Conservation (phyloP, 768 basidiomycete genomes). For the Termitomyces sp. region DNA sequence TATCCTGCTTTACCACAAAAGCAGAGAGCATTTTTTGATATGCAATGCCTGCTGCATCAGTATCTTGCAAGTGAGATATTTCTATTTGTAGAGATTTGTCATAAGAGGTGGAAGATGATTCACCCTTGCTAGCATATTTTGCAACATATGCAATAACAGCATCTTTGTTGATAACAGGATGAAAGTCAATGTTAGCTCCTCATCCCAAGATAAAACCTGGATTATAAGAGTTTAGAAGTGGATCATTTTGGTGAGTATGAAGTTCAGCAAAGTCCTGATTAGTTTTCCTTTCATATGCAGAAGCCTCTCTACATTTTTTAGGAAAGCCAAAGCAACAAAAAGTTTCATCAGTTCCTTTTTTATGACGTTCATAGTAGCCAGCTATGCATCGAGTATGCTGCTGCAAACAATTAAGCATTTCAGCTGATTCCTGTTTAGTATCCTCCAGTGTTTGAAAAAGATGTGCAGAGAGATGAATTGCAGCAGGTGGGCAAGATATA, state of each 20-base stretch:
- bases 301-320: too few relatives aligned
- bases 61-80: constrained; percentile 3
- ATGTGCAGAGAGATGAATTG: constrained; percentile 1
- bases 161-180: too few relatives aligned
- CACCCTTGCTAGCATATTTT: too few relatives aligned
- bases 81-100: constrained; percentile 3
- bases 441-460: neutral
- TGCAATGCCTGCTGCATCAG: constrained; percentile 5
- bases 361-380: too few relatives aligned
- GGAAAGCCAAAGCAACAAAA: too few relatives aligned
- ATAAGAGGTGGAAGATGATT: neutral
- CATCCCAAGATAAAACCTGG: too few relatives aligned
- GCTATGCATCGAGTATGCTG: neutral
- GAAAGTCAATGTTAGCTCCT: too few relatives aligned
- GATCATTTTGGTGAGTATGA: neutral
- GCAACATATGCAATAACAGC: too few relatives aligned
- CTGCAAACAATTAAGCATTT: constrained; percentile 1
- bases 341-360: too few relatives aligned
- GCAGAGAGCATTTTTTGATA: constrained; percentile 10
- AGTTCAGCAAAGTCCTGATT: too few relatives aligned
- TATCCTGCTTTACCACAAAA: constrained; percentile 5
- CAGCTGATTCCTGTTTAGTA: neutral
- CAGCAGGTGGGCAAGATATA: neutral
- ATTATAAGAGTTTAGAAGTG: too few relatives aligned
- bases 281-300: too few relatives aligned